Base-by-base conservation (phyloP, 2,329 filamentous ascomycete species). In the Aspergillus costaricaensis region DNA sequence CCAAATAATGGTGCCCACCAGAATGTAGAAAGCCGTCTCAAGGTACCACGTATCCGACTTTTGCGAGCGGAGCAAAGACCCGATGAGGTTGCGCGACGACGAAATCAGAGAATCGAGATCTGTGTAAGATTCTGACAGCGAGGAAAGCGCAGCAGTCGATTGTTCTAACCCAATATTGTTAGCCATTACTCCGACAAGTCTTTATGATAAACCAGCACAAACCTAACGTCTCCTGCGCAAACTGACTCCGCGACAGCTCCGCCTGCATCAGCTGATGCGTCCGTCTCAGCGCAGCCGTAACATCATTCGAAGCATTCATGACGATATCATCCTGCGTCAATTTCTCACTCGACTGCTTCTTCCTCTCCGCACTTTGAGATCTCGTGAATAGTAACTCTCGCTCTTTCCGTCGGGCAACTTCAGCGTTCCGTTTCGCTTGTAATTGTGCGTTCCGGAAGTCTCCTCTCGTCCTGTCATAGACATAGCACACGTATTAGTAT, bases 11-110 rank as follows among this genome's bases (percentile, higher is more conserved):
- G 92, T 97, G 5, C 80, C 85, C 21, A 90, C 71, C 15, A 98
- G 84, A 68, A 97, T 83, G 73, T 93, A 96, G 66, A 98, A 88
- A 2, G 93, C 87, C 39, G 91, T 96, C 77, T 95, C 90, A 36
- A 99, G 85, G 74, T 99, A 99, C 95, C 95, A 99, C 2, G 93
- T 97, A 74, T 99, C 95, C 66, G 90, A 95, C 82, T 99, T 99
- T 73, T 96, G 92, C 65, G 91, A 95, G 62, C 87, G 86, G 50
- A 98, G 80, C 49, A 99, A 81, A 17, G 91, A 91, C 6, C 87
- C 86, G 7, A 97, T 85, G 17, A 99, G 81, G 58, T 88, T 88
- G 65, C 86, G 85, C 49, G 91, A 93, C 59, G 86, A 90, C 2
- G 85, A 82, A 39, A 99, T 83, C 72, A 97, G 84, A 12, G 86